Base-by-base conservation (phyloP, 495 filamentous ascomycete genomes). In the Recurvomyces mirabilis region DNA sequence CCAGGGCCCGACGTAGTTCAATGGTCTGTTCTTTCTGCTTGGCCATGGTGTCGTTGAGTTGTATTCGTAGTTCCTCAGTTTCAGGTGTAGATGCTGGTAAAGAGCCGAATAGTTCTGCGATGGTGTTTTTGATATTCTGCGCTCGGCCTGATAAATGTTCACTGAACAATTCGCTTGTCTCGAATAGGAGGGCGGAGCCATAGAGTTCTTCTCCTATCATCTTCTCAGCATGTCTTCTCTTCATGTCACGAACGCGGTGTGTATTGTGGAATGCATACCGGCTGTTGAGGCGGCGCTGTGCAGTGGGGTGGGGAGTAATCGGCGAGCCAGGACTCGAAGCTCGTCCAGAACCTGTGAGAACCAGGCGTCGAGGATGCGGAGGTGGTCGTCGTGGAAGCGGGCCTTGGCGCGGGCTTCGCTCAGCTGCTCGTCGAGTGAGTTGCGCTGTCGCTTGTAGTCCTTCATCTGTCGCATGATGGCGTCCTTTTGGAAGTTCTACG, bases 391-490 rank as follows among this genome's bases (percentile, higher is more conserved):
- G 65, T 96, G 86, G 61, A 83, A 77, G 32, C 69, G 61, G 13
- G 84, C 72, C 44, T 73, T 72, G 60, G 91, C 88, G 32, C 80
- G 71, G 46, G 87, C 68, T 41, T 89, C 81, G 50, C 74, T 79
- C 38, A 91, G 63, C 53, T 80, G 81, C 29, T 70, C 61, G 63
- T 95, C 89, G 35, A 94, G 62, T 14, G 76, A 78, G 24, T 69
- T 69, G 60, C 83, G 85, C 57, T 95, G 86, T 36, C 93, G 75
- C 63, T 94, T 95, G 60, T 87, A 94, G 61, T 96, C 93, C 54
- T 82, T 79, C 89, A 98, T 94, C 59, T 95, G 89, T 22, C 91
- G 84, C 59, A 83, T 79, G 58, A 98, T 95, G 46, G 91, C 91
- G 71, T 94, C 91, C 63, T 98, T 98, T 68, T 94, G 87, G 58